Evolutionary conservation across 2,329 filamentous ascomycete species (phyloP).

Genomic region (Hymenoscyphus scutula): DNA sequence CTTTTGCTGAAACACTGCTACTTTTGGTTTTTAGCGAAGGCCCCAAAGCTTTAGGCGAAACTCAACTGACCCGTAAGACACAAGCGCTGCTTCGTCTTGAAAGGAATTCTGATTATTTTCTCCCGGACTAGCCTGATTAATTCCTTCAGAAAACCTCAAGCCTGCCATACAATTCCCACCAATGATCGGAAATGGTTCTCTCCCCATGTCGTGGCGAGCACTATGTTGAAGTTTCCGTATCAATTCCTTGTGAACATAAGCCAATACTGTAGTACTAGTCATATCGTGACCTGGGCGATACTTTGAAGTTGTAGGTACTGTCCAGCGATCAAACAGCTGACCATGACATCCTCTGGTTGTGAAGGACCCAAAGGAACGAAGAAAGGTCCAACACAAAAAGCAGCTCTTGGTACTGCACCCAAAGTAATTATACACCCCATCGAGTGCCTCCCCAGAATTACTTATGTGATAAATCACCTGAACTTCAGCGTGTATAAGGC

Average conservation of each 20-base stretch:
- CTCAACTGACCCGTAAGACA: not conserved
- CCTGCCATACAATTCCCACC: slow-evolving; percentile 8
- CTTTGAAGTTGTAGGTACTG: not conserved
- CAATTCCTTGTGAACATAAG: slow-evolving; percentile 1
- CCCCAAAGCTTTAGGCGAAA: not conserved
- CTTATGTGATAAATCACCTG: slow-evolving; percentile 8
- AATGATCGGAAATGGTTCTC: slow-evolving; percentile 7
- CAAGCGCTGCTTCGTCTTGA: not conserved
- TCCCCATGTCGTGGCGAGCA: not conserved
- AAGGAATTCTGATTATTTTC: slow-evolving; percentile 6
- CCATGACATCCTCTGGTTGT: slow-evolving; percentile 18
- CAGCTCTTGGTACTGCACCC: slow-evolving; percentile 18
- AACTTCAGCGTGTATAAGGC: slow-evolving; percentile 14
- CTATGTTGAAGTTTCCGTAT: not conserved
- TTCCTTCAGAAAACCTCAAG: not conserved
- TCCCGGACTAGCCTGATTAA: slow-evolving; percentile 30
- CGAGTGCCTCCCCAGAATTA: not conserved
- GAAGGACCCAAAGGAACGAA: slow-evolving; percentile 9
- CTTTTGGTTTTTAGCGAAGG: not conserved
- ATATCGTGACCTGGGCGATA: not conserved
- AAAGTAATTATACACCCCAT: slow-evolving; percentile 7
- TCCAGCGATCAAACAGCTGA: slow-evolving; percentile 10
- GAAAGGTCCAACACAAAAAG: slow-evolving; percentile 16
- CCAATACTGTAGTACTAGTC: not conserved
- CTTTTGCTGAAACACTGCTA: not conserved